Conservation (phyloP, 2,329 filamentous ascomycete genomes). For the Scedosporium aurantiacum region DNA sequence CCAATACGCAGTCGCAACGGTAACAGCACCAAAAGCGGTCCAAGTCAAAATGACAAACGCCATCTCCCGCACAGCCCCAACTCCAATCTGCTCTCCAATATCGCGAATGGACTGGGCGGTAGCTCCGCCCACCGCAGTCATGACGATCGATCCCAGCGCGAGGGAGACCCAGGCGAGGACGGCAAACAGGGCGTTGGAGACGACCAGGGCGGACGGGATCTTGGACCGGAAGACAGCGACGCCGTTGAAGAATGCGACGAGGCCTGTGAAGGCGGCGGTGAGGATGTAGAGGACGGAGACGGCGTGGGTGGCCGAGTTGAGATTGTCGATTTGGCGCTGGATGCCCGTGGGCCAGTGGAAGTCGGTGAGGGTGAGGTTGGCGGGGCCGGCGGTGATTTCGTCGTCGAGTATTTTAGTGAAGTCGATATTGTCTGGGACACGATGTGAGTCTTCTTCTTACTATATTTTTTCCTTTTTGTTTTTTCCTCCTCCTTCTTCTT, state of each 20-base stretch:
- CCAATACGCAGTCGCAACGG: not conserved
- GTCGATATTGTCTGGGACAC: constrained; percentile 26
- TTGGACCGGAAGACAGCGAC: constrained; percentile 21
- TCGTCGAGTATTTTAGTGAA: constrained; percentile 34
- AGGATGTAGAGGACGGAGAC: constrained; percentile 39
- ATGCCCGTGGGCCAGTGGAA: constrained; percentile 34
- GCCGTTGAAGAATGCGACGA: constrained; percentile 29
- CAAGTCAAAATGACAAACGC: constrained; percentile 22
- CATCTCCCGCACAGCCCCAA: constrained; percentile 29
- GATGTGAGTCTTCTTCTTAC: not conserved
- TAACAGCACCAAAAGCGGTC: not conserved
- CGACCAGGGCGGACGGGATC: constrained; percentile 14
- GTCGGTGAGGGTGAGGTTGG: constrained; percentile 31
- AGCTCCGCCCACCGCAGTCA: constrained; percentile 28
- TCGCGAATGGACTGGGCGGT: constrained; percentile 31
- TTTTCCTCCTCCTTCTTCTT: too few relatives aligned
- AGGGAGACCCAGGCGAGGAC: constrained; percentile 25
- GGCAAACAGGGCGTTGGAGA: constrained; percentile 27
- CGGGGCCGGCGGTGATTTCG: constrained; percentile 32
- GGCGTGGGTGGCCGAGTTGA: constrained; percentile 36
- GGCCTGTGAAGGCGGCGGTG: constrained; percentile 27
- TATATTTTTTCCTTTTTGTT: not conserved
- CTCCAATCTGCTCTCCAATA: constrained; percentile 30
- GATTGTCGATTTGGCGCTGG: constrained; percentile 33
- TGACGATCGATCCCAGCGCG: constrained; percentile 29